Evolutionary conservation across 1,284 basidiomycete species (phyloP).

Genomic region (Tylopilus microsporus): DNA sequence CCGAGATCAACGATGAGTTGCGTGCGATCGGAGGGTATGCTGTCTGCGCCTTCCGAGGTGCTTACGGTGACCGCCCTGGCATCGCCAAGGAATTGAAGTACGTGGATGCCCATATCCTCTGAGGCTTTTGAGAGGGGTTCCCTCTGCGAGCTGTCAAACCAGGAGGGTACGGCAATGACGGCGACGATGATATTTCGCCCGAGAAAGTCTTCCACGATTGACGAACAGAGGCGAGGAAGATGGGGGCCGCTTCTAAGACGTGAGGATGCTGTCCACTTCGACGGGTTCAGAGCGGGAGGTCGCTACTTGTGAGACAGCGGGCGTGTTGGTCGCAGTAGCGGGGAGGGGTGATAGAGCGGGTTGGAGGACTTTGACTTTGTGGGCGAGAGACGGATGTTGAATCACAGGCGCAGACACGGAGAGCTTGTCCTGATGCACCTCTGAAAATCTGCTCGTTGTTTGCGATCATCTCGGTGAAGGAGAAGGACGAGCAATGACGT

Average conservation of each 20-base stretch:
- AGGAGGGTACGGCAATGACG: constrained; percentile 79
- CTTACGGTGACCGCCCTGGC: constrained; percentile 70
- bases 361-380: constrained; percentile 79
- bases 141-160: constrained; percentile 69
- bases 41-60: constrained; percentile 46
- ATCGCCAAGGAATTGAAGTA: constrained; percentile 84
- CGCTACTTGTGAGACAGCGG: constrained; percentile 63
- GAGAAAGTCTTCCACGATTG: constrained; percentile 91
- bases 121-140: constrained; percentile 73
- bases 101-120: constrained; percentile 75
- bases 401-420: constrained; percentile 62
- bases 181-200: constrained; percentile 79
- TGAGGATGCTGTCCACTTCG: constrained; percentile 70
- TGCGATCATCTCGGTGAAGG: neutral
- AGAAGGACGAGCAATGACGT: constrained; percentile 21
- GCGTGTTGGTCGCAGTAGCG: constrained; percentile 51
- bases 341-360: constrained; percentile 62
- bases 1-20: constrained; percentile 73
- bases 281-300: constrained; percentile 81
- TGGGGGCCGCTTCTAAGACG: constrained; percentile 77
- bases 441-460: constrained; percentile 58
- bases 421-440: constrained; percentile 55
- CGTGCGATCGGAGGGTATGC: constrained; percentile 52
- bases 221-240: constrained; percentile 84
- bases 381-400: constrained; percentile 70